Evolutionary conservation across 179 eudicot species (phyloP), one percentile per base, ranked within the genome.

Genomic region (Beta macrorhiza): DNA sequence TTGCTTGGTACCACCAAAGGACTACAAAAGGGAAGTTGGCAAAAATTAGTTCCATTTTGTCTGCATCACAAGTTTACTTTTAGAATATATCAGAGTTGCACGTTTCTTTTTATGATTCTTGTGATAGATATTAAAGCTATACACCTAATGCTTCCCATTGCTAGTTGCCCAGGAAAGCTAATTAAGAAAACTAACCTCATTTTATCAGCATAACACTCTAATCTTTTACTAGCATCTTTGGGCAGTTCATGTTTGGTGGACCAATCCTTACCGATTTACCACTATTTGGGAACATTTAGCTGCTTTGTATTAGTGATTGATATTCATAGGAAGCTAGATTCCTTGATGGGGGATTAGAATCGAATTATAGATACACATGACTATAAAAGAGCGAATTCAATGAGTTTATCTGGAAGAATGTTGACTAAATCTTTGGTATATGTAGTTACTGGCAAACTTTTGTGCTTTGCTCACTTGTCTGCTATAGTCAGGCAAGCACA

Each of bases 41-140:
- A 69, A 78, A 62, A 53, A n/a, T 68, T 75, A 75, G 20, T 69
- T 55, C 68, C 77, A 51, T 42, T 69, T 55, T 59, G 79, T 80
- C 83, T 52, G 72, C 81, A 76, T 83, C 86, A 79, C 22, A 61
- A 75, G 52, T 19, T 52, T 63, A 72, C 84, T 82, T 78, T 71
- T 58, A 72, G 81, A 74, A 78, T 45, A 59, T 72, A 55, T 64
- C 55, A 7, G 64, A 80, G 67, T 83, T 85, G 70, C 86, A 87
- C 84, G 79, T 88, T 82, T 80, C 65, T 78, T 78, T 82, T 62
- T 75, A 65, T 76, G 75, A 64, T 80, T 79, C 62, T 80, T 83
- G 20, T 70, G 59, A 80, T 81, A 73, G 79, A 76, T 74, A 78
- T 79, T 78, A 78, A 71, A 81, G 74, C 77, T 78, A 74, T 57